phyloP scores from a whole-genome alignment of 371 early-diverging fungal genomes.

The Entomophthora muscae region DNA sequence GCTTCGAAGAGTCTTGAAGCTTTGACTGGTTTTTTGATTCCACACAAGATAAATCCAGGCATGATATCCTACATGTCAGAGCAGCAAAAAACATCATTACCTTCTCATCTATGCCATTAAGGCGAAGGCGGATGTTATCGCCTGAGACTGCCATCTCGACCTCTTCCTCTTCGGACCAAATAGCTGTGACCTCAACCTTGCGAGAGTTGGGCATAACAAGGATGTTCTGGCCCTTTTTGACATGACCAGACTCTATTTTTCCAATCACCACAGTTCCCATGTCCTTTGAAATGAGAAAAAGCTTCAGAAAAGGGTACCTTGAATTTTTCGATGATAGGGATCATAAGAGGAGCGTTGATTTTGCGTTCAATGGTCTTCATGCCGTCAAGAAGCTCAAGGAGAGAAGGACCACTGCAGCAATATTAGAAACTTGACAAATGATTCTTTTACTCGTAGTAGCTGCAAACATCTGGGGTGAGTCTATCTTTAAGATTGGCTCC shows the following conservation, averaged over 20 bases:
- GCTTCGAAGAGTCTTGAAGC: constrained; percentile 66
- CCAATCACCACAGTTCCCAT: constrained; percentile 92
- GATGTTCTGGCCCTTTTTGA: constrained; percentile 67
- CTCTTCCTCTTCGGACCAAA: constrained; percentile 71
- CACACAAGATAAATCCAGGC: constrained; percentile 77
- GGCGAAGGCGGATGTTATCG: constrained; percentile 80
- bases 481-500: constrained; percentile 91
- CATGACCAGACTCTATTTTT: constrained; percentile 84
- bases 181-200: constrained; percentile 52
- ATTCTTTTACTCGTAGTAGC: constrained; percentile 40
- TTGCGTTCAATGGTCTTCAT: constrained; percentile 70
- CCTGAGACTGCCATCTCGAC: constrained; percentile 61
- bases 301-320: constrained; percentile 24
- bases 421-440: not conserved
- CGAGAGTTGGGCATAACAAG: constrained; percentile 87
- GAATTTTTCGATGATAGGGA: constrained; percentile 88
- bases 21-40: constrained; percentile 54
- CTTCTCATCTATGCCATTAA: constrained; percentile 88
- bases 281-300: constrained; percentile 28
- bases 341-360: constrained; percentile 67
- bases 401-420: constrained; percentile 58
- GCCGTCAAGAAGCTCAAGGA: constrained; percentile 70
- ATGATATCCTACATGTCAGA: constrained; percentile 28
- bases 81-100: constrained; percentile 15
- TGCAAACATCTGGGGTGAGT: constrained; percentile 31